These are phyloP conservation scores for Talaromyces nanjingensis DNA, from an alignment of 495 filamentous ascomycete genomes.

Conservation along the genomic window DNA sequence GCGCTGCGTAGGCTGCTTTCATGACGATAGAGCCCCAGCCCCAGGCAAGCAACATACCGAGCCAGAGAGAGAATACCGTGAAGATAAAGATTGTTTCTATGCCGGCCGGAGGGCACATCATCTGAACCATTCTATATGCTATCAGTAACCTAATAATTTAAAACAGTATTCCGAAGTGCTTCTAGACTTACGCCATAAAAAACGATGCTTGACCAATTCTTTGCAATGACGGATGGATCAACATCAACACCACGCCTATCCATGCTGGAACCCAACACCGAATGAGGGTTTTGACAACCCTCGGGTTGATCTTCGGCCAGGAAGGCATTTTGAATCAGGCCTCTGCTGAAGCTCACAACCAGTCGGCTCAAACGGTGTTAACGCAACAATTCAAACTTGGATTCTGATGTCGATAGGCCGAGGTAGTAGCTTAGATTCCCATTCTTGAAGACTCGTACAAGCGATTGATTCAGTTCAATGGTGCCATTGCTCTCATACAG, in stretches of 20 bases:
- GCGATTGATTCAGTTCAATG: not conserved
- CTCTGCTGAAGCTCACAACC: not conserved
- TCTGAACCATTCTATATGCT: conserved; percentile 21
- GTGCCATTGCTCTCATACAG: not conserved
- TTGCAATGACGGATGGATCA: conserved; percentile 27
- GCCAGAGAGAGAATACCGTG: conserved; percentile 22
- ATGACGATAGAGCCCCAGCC: conserved; percentile 36
- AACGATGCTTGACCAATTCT: conserved; percentile 25
- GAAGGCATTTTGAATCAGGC: conserved; percentile 18
- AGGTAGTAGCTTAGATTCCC: not conserved
- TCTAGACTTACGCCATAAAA: conserved; percentile 19
- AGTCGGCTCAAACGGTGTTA: not conserved
- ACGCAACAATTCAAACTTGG: not conserved
- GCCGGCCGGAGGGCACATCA: conserved; percentile 31
- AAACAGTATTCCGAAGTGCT: no score
- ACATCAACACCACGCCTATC: conserved; percentile 34
- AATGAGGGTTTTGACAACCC: conserved; percentile 31
- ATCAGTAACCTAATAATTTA: not conserved
- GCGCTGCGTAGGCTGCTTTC: conserved; percentile 33
- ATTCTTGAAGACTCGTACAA: not conserved
- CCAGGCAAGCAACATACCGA: conserved; percentile 34
- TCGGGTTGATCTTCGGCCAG: conserved; percentile 37
- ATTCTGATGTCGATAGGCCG: not conserved
- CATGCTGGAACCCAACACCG: conserved; percentile 36
- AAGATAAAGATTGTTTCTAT: conserved; percentile 34